Percentiles rank a stretch among this genome's conserved stretches.
phyloP scores from a whole-genome alignment of 345 rosid genomes.

The Zanthoxylum bungeanum region DNA sequence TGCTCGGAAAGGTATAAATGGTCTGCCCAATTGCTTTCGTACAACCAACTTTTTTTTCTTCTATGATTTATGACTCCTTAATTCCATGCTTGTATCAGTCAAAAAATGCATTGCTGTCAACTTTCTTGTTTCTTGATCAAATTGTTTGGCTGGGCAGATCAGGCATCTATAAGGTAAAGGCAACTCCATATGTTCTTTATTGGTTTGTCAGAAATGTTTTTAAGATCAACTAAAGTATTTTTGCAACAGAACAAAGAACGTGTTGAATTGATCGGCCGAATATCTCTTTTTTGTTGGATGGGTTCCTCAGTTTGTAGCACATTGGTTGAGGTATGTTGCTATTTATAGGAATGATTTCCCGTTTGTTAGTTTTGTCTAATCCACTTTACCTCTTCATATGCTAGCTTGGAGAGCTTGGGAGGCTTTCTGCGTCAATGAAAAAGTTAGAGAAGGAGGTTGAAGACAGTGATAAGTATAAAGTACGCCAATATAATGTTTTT shows the following conservation, averaged over 20 bases:
- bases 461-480: conserved; percentile 62
- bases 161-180: conserved; percentile 83
- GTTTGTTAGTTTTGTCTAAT: neutral
- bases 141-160: conserved; percentile 92
- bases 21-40: neutral
- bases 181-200: neutral
- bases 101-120: conserved; percentile 78
- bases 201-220: conserved; percentile 8
- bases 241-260: conserved; percentile 73
- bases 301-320: conserved; percentile 79
- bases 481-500: conserved; percentile 18
- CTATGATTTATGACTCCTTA: conserved; percentile 10
- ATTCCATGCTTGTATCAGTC: conserved; percentile 52
- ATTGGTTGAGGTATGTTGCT: conserved; percentile 73
- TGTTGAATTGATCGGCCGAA: conserved; percentile 70
- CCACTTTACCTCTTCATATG: neutral
- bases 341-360: neutral
- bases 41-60: neutral
- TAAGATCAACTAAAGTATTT: neutral
- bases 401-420: conserved; percentile 82
- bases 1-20: conserved; percentile 76
- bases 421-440: conserved; percentile 78
- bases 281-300: conserved; percentile 89
- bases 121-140: conserved; percentile 97
- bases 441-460: conserved; percentile 76